These are phyloP conservation scores for Boeremia lycopersici DNA, from an alignment of 2,329 filamentous ascomycete species.

Conservation along the genomic window DNA sequence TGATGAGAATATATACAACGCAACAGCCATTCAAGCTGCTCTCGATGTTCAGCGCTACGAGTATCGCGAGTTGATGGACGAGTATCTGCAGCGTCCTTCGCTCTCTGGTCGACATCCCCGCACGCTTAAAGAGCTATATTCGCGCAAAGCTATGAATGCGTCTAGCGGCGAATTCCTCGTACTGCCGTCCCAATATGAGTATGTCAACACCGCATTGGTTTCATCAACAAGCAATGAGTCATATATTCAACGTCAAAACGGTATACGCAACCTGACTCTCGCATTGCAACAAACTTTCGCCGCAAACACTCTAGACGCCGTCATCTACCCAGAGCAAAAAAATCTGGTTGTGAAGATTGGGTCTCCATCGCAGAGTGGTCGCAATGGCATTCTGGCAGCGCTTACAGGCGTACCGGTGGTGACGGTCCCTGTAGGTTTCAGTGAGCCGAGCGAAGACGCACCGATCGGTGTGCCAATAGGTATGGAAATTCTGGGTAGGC, in stretches of 20 bases:
- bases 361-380: slow-evolving; percentile 61
- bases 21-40: slow-evolving; percentile 53
- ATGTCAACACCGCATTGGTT: slow-evolving; percentile 57
- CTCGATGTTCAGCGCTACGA: slow-evolving; percentile 68
- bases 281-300: slow-evolving; percentile 59
- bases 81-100: slow-evolving; percentile 58
- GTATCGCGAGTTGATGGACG: slow-evolving; percentile 61
- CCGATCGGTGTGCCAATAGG: slow-evolving; percentile 66
- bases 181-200: slow-evolving; percentile 63
- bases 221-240: slow-evolving; percentile 59
- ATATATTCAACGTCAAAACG: slow-evolving; percentile 56
- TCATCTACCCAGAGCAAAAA: slow-evolving; percentile 69
- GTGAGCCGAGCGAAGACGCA: slow-evolving; percentile 54
- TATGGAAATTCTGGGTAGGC: slow-evolving; percentile 66
- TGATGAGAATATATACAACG: slow-evolving; percentile 57
- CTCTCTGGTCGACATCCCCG: slow-evolving; percentile 52
- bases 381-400: slow-evolving; percentile 64
- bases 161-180: slow-evolving; percentile 60
- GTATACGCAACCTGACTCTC: slow-evolving; percentile 60
- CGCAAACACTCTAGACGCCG: slow-evolving; percentile 57
- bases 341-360: slow-evolving; percentile 67
- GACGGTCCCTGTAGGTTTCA: slow-evolving; percentile 62
- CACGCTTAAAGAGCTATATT: slow-evolving; percentile 58
- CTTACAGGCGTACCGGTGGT: slow-evolving; percentile 61
- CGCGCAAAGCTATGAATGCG: slow-evolving; percentile 38